Base-by-base conservation (phyloP, 768 basidiomycete genomes). In the Cystobasidium tubakii region DNA sequence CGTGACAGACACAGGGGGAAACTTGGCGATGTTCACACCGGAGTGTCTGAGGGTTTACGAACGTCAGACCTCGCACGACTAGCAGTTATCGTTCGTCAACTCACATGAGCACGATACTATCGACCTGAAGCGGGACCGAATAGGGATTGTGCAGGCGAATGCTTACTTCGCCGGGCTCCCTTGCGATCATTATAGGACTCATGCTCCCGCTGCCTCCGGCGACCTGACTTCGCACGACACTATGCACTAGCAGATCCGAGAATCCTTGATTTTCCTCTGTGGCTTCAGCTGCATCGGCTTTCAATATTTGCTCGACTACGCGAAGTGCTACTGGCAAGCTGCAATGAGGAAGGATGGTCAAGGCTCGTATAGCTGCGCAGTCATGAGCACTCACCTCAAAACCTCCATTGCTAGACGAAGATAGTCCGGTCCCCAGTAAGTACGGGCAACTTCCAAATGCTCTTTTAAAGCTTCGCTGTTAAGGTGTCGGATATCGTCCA, bases 71-170 rank as follows among this genome's bases (percentile, higher is more conserved):
- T 42, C n/a, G n/a, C n/a, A n/a, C n/a, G n/a, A n/a, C n/a, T n/a
- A n/a, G n/a, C n/a, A n/a, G n/a, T n/a, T n/a, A n/a, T n/a, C 46
- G 15, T 50, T 50, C 21, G 21, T 27, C 12, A 25, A 66, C 82
- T 75, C 75, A 92, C 94, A 92, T 91, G 19, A 97, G 82, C 3
- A 87, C 86, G 43, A 98, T 80, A 77, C 87, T 88, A 73, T 91
- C 88, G 21, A 98, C 81, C 75, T 97, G 92, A 15, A 99, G 84
- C 75, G 94, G 91, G 81, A 98, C 95, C 1, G 91, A 86, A 81
- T 89, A 95, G 0, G 92, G 91, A 81, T 99, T 99, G 72, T 87
- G 87, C n/a, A 99, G 82, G 25, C 89, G 88, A 55, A 98, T 83
- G 9, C 88, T 84, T 77, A 97, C 86, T 77, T 98, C 93, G 34